Evolutionary conservation across 176 grass and related monocot genomes (phyloP).

Genomic region (Echinochloa phyllopogon): DNA sequence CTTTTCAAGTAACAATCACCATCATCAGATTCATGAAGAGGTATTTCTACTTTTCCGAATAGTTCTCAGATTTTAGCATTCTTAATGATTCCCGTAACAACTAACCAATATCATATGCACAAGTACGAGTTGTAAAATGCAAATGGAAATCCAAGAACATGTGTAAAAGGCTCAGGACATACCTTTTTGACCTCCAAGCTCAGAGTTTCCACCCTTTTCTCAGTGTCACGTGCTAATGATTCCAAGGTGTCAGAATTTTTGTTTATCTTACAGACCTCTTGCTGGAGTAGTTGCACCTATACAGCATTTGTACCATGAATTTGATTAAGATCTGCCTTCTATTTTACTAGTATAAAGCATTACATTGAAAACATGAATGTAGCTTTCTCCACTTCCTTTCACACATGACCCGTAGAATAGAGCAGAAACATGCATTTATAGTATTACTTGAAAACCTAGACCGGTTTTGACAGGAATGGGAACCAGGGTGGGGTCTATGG

Average conservation of each 20-base stretch:
- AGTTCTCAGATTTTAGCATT: slow-evolving; percentile 7
- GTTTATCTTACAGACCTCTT: slow-evolving; percentile 64
- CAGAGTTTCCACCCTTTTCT: slow-evolving; percentile 65
- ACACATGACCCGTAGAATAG: slow-evolving; percentile 6
- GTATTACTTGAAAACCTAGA: background rate
- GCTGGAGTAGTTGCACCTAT: slow-evolving; percentile 61
- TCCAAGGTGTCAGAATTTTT: slow-evolving; percentile 54
- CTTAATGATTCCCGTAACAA: background rate
- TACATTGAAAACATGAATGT: slow-evolving; percentile 1
- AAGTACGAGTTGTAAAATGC: slow-evolving; percentile 13
- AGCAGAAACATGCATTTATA: slow-evolving; percentile 1
- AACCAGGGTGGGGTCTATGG: too few relatives aligned
- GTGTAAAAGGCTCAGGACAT: slow-evolving; percentile 1
- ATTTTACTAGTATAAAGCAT: slow-evolving; percentile 25
- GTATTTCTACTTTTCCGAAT: slow-evolving; percentile 6
- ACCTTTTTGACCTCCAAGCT: slow-evolving; percentile 74
- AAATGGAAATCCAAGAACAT: slow-evolving; percentile 29
- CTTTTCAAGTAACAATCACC: slow-evolving; percentile 23
- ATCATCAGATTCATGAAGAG: slow-evolving; percentile 30
- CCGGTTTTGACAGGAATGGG: too few relatives aligned
- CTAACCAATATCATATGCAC: background rate
- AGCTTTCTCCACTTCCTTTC: background rate
- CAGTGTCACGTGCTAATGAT: slow-evolving; percentile 58
- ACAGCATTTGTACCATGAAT: slow-evolving; percentile 34
- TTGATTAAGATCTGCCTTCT: slow-evolving; percentile 13